phyloP scores from a whole-genome alignment of 768 basidiomycete species.

The Leccinum olivaceopallidum region DNA sequence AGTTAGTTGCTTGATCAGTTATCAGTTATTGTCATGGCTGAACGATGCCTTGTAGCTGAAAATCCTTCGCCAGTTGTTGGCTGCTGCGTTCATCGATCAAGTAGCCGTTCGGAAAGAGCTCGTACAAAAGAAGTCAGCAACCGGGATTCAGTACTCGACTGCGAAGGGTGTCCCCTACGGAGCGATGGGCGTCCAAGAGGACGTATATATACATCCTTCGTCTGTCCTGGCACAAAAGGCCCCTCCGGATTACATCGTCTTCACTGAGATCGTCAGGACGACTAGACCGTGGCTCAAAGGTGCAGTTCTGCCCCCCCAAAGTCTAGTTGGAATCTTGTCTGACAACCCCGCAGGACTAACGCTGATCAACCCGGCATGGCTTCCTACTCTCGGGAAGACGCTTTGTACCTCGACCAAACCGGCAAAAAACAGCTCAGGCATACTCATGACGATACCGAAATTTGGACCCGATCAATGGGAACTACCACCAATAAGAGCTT shows the following conservation, averaged over 20 bases:
- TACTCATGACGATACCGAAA: slow-evolving; percentile 74
- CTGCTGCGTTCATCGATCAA: slow-evolving; percentile 93
- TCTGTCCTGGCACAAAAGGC: slow-evolving; percentile 67
- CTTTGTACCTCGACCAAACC: slow-evolving; percentile 92
- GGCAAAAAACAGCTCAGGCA: slow-evolving; percentile 63
- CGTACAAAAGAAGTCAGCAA: slow-evolving; percentile 53
- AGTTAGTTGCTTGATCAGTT: slow-evolving; percentile 39
- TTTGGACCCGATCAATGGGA: slow-evolving; percentile 90
- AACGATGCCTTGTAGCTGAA: slow-evolving; percentile 64
- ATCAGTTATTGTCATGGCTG: slow-evolving; percentile 4
- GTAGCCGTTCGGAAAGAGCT: slow-evolving; percentile 90
- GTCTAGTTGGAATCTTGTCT: slow-evolving; percentile 1
- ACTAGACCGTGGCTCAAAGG: slow-evolving; percentile 80
- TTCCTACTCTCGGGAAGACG: slow-evolving; percentile 74
- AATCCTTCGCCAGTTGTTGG: slow-evolving; percentile 81
- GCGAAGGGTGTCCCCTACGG: slow-evolving; percentile 82
- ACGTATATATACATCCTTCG: slow-evolving; percentile 91
- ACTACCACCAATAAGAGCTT: slow-evolving; percentile 57
- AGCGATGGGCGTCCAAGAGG: slow-evolving; percentile 76
- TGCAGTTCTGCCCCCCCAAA: slow-evolving; percentile 28
- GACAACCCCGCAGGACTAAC: slow-evolving; percentile 60
- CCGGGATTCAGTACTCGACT: slow-evolving; percentile 70
- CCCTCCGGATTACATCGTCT: slow-evolving; percentile 88
- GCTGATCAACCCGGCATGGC: slow-evolving; percentile 84
- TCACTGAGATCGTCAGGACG: slow-evolving; percentile 78